Evolutionary conservation across 1,284 basidiomycete species (phyloP).

Genomic region (Trichosporon asahii): DNA sequence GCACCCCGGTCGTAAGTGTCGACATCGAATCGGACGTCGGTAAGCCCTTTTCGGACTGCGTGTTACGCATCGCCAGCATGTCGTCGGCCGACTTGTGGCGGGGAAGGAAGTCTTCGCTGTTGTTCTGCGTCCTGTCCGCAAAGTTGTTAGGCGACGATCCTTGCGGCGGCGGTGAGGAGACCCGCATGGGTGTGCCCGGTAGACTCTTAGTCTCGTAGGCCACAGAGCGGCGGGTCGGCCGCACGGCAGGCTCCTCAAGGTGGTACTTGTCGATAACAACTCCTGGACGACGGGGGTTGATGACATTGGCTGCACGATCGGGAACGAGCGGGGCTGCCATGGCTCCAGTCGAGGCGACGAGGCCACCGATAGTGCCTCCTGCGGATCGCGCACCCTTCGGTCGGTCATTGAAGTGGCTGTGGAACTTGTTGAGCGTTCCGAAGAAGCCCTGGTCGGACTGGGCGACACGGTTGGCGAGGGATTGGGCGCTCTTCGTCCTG

Average conservation of each 20-base stretch:
- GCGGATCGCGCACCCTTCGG: slow-evolving; percentile 59
- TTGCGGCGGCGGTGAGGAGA: slow-evolving; percentile 27
- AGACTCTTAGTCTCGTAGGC: slow-evolving; percentile 14
- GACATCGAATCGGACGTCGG: slow-evolving; percentile 11
- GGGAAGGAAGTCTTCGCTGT: slow-evolving; percentile 36
- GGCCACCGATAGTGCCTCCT: slow-evolving; percentile 68
- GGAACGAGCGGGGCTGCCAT: slow-evolving; percentile 63
- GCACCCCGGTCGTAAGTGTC: background rate
- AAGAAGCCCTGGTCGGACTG: slow-evolving; percentile 11
- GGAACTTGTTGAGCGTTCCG: slow-evolving; percentile 9
- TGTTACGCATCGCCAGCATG: background rate
- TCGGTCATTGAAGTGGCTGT: slow-evolving; percentile 35
- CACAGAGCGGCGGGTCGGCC: slow-evolving; percentile 13
- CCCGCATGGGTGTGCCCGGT: slow-evolving; percentile 8
- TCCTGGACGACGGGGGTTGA: slow-evolving; percentile 25
- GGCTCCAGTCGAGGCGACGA: slow-evolving; percentile 69
- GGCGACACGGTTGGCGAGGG: background rate
- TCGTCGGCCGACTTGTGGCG: slow-evolving; percentile 18
- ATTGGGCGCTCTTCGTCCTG: slow-evolving; percentile 3
- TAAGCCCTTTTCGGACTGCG: slow-evolving; percentile 15
- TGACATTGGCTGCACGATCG: slow-evolving; percentile 55
- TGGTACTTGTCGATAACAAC: slow-evolving; percentile 11
- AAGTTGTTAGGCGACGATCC: slow-evolving; percentile 17
- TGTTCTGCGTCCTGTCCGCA: slow-evolving; percentile 26
- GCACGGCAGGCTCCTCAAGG: background rate